A percentile compares a stretch with the other conserved stretches of the same genome.
Conservation (phyloP, 164 flowering plant species). For the Stephania yunnanensis region DNA sequence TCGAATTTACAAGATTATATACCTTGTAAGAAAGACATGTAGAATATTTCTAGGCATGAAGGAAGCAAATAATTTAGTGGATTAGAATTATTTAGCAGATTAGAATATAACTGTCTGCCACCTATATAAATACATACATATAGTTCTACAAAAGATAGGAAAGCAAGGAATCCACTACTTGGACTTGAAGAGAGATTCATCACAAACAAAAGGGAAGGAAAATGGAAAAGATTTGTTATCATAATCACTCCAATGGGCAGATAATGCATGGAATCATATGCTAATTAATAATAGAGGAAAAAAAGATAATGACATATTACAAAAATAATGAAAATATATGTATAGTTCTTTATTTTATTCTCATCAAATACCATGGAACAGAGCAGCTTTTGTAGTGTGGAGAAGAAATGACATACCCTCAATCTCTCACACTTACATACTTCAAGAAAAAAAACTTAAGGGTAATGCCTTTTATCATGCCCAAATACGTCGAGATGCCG, state of each 20-base stretch:
- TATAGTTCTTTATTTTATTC: conserved; percentile 1
- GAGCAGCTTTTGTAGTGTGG: not conserved
- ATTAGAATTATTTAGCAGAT: too few species aligned
- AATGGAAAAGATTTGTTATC: not conserved
- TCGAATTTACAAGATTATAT: too few species aligned
- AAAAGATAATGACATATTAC: not conserved
- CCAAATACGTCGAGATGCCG: too few species aligned
- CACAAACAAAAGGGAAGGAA: not conserved
- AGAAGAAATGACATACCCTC: not conserved
- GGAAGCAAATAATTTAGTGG: too few species aligned
- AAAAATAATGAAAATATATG: not conserved
- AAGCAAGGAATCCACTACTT: not conserved
- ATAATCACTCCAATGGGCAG: conserved; percentile 3
- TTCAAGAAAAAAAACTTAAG: not conserved
- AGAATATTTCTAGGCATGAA: too few species aligned
- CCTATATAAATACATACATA: not conserved
- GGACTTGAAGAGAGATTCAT: not conserved
- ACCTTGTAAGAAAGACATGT: too few species aligned
- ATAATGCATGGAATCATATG: conserved; percentile 12
- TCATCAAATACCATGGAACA: not conserved
- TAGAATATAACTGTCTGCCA: too few species aligned
- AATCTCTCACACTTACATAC: not conserved
- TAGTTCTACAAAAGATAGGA: not conserved
- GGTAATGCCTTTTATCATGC: too few species aligned
- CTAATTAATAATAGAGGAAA: conserved; percentile 13